Base-by-base conservation (phyloP, 352 stramenopile species). In the Phytophthora sp. region DNA sequence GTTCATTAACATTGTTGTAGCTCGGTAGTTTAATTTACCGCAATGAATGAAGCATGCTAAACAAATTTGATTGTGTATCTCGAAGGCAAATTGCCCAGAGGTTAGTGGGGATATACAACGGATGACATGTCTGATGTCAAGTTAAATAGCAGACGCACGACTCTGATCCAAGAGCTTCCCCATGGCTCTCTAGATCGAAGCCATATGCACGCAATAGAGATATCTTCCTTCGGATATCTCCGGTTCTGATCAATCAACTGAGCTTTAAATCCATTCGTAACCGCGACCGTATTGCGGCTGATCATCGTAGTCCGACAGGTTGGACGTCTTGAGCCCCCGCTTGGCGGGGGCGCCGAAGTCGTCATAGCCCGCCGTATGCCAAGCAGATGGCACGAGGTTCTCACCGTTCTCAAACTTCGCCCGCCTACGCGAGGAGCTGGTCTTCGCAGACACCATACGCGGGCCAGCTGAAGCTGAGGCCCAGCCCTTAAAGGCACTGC, bases 131-230 rank as follows among this genome's bases (percentile, higher is more conserved):
- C 24, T 23, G 13, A 61, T 71, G 62, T 60, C 57, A 57, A 39
- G 41, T 77, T 77, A 77, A 77, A 77, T 77, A 77, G 57, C 70
- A 77, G 56, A 67, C 42, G 60, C 65, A 53, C 29, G 51, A 54
- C 44, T 61, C 20, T 21, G 15, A 23, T 38, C 21, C 23, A 35
- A 60, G 41, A 62, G 61, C 42, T 71, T 63, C 62, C 55, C 35
- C 66, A 39, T 58, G 58, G 20, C 59, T 51, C 46, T 45, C 21
- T 4, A 7, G 23, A 36, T 20, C 38, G 23, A 49, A 66, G 46
- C 23, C 46, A 4, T 47, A 29, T 49, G 47, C 69, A 66, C 47
- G 39, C 39, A 44, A 44, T 46, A 41, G 36, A 57, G 38, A 38
- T 45, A 56, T 63, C 64, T 77, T 74, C 69, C 69, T 39, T 58